phyloP scores from a whole-genome alignment of 495 filamentous ascomycete genomes.

The Lasiosphaeria ovina region DNA sequence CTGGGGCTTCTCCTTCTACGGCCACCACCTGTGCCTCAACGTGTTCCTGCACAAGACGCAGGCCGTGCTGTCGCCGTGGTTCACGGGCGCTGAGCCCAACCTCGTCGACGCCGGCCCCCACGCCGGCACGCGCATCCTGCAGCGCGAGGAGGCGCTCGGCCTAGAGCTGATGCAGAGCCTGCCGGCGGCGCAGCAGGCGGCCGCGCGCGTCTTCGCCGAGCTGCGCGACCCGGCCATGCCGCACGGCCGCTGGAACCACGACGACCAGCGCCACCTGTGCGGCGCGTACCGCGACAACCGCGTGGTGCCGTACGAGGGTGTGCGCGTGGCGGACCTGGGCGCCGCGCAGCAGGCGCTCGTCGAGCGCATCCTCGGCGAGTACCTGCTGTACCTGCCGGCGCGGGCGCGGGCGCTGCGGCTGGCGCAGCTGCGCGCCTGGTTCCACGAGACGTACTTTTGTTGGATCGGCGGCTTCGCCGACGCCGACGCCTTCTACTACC shows the following conservation, averaged over 20 bases:
- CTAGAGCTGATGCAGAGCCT: constrained; percentile 68
- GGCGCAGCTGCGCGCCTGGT: constrained; percentile 48
- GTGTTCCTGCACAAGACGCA: constrained; percentile 61
- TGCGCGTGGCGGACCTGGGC: constrained; percentile 47
- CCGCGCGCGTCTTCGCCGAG: constrained; percentile 54
- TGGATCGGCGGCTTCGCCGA: constrained; percentile 71
- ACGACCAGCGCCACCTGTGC: constrained; percentile 70
- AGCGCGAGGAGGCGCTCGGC: constrained; percentile 61
- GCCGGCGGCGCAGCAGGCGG: constrained; percentile 39
- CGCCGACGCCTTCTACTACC: constrained; percentile 70
- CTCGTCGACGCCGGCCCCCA: constrained; percentile 63
- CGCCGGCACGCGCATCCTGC: constrained; percentile 60
- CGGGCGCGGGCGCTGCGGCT: constrained; percentile 51
- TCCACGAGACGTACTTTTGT: constrained; percentile 67
- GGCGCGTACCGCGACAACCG: constrained; percentile 76
- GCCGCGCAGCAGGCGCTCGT: constrained; percentile 51
- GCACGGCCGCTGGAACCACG: constrained; percentile 67
- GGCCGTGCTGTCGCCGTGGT: constrained; percentile 66
- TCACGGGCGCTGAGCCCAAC: constrained; percentile 76
- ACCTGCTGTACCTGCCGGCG: constrained; percentile 61
- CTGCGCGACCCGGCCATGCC: constrained; percentile 63
- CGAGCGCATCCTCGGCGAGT: constrained; percentile 55
- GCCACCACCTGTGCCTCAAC: constrained; percentile 71
- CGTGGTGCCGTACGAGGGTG: constrained; percentile 70
- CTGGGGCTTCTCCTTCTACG: constrained; percentile 76